Conservation (phyloP, 2,329 filamentous ascomycete genomes). For the Trichophyton verrucosum region DNA sequence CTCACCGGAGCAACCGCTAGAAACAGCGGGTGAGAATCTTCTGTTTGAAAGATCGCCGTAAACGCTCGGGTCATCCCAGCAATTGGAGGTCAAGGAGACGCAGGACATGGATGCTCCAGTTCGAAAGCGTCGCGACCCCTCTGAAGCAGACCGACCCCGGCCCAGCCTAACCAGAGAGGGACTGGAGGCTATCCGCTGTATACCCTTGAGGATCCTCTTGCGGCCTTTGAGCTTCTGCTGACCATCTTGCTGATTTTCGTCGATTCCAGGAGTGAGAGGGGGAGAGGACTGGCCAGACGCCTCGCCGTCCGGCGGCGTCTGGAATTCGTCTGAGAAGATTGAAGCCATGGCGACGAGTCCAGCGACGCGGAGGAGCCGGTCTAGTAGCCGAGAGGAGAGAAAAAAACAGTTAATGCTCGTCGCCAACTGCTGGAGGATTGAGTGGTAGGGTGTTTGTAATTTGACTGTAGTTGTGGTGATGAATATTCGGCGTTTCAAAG, state of each 20-base stretch:
- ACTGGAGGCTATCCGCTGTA: constrained; percentile 73
- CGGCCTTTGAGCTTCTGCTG: constrained; percentile 53
- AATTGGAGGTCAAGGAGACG: constrained; percentile 47
- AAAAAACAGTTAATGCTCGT: neutral
- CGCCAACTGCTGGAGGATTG: neutral
- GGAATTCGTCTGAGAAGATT: constrained; percentile 20
- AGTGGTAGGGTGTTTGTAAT: neutral
- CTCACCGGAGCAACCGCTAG: constrained; percentile 13
- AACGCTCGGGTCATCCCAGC: constrained; percentile 37
- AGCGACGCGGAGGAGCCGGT: neutral
- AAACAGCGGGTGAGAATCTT: constrained; percentile 22
- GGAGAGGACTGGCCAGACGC: constrained; percentile 13
- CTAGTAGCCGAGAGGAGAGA: neutral
- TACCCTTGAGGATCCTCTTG: constrained; percentile 56
- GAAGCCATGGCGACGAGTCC: constrained; percentile 18
- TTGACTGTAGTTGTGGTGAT: neutral
- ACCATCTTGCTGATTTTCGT: neutral
- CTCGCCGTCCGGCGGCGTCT: constrained; percentile 21
- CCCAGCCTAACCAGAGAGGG: constrained; percentile 55
- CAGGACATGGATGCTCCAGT: constrained; percentile 52
- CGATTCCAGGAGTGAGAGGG: neutral
- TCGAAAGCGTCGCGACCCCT: constrained; percentile 48
- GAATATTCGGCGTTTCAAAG: neutral
- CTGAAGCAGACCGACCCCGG: constrained; percentile 47
- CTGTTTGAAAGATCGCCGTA: constrained; percentile 3